phyloP scores from a whole-genome alignment of 805 yeast species.

The Kodamaea sagamina region DNA sequence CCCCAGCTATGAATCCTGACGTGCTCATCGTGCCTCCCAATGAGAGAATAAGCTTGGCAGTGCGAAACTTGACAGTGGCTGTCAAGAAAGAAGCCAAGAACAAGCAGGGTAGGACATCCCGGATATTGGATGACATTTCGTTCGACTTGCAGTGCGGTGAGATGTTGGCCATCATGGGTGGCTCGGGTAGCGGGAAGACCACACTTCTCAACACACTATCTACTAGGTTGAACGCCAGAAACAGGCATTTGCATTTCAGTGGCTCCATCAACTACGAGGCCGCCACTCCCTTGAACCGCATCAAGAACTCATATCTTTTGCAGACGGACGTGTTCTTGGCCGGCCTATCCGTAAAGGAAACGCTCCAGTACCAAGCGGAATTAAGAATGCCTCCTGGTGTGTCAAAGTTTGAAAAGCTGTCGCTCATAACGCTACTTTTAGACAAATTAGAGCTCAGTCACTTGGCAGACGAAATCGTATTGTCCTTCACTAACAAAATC shows the following conservation, averaged over 20 bases:
- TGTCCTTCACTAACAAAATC: constrained; percentile 36
- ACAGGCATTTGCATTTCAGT: constrained; percentile 18
- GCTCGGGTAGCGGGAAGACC: constrained; percentile 31
- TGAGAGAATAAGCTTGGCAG: constrained; percentile 15
- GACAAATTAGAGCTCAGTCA: constrained; percentile 23
- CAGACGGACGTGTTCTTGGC: constrained; percentile 28
- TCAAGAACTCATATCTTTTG: constrained; percentile 27
- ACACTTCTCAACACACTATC: constrained; percentile 29
- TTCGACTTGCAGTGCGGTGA: constrained; percentile 22
- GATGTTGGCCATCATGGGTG: constrained; percentile 32
- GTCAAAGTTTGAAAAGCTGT: constrained; percentile 14
- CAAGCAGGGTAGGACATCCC: constrained; percentile 1
- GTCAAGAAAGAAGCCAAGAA: constrained; percentile 7
- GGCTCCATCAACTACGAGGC: constrained; percentile 22
- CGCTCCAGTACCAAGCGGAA: constrained; percentile 26
- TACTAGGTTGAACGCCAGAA: constrained; percentile 20
- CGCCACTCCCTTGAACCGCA: constrained; percentile 4
- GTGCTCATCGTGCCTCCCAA: constrained; percentile 5
- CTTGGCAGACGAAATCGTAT: constrained; percentile 20
- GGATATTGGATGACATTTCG: constrained; percentile 23
- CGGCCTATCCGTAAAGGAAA: constrained; percentile 26
- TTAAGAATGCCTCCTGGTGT: constrained; percentile 22
- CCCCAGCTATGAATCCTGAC: constrained; percentile 2
- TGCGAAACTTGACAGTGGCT: constrained; percentile 16
- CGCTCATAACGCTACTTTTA: constrained; percentile 21